Evolutionary conservation across 768 basidiomycete species (phyloP), one percentile per base, ranked within the genome.

Genomic region (Pholiota molesta): DNA sequence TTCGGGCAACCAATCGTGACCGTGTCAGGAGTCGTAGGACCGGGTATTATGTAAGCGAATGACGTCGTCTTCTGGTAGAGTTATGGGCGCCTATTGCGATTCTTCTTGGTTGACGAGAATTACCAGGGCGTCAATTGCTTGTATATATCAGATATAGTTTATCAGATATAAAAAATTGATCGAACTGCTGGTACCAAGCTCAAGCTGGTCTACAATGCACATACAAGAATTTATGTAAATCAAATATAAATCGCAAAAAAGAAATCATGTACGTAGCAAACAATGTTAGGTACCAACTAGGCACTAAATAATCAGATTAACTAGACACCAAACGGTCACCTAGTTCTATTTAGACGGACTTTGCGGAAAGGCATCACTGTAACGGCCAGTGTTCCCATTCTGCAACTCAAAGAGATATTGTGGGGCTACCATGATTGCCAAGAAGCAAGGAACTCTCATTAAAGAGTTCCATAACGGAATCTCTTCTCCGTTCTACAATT

Each of bases 401-500:
- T 58, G 45, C 13, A 58, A 11, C 26, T 58, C 57, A 17, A 17
- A 58, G 33, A 31, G 57, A 58, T 8, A 39, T 35, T 16, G 57
- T 14, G 7, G 47, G 57, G 28, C 47, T 58, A 35, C 49, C 26
- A 26, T 26, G 40, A 21, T 39, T 42, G 4, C 47, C 47, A 26
- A 58, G 45, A 4, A 58, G 45, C 14, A 49, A 19, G 14, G 57
- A 58, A n/a, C 57, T 58, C 21, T 58, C 57, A 23, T 58, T 58
- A 14, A 51, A 58, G 9, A 37, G 35, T 5, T 35, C 47, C 31
- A 58, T 52, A 10, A 51, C 57, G 5, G 31, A 28, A 16, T 49
- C 45, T 16, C 33, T 26, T 33, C 33, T 42, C 4, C 69, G 67
- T 39, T 72, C 71, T 2, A 72, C 71, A 40, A 72, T 72, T 23